These are phyloP conservation scores for Apiospora rasikravindrae DNA, from an alignment of 2,329 filamentous ascomycete genomes.

Conservation along the genomic window DNA sequence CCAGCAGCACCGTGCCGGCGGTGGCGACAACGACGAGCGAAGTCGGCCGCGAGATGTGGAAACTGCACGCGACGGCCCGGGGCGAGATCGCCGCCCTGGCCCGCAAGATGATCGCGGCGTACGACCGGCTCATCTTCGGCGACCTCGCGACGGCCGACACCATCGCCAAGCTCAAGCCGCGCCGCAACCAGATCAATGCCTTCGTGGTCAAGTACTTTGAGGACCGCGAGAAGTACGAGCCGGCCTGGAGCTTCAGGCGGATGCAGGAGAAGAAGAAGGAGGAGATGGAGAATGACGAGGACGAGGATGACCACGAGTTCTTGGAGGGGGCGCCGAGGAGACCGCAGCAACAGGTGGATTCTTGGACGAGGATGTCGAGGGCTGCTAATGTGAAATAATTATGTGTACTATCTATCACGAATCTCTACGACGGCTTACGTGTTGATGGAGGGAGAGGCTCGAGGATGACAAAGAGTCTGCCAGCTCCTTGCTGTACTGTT, in stretches of 20 bases:
- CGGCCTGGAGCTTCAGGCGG: constrained; percentile 21
- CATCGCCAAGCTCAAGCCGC: constrained; percentile 26
- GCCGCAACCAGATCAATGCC: constrained; percentile 32
- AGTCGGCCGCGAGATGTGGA: constrained; percentile 23
- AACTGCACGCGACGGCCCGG: constrained; percentile 12
- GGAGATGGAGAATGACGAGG: background rate
- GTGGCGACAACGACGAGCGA: background rate
- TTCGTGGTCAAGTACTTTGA: constrained; percentile 34
- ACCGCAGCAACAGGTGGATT: background rate
- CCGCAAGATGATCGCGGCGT: constrained; percentile 37
- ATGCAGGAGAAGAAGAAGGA: background rate
- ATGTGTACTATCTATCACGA: constrained; percentile 1
- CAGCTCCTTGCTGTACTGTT: background rate
- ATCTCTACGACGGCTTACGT: background rate
- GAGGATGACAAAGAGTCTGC: background rate
- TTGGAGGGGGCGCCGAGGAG: background rate
- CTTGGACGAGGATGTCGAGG: background rate
- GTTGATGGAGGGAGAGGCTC: background rate
- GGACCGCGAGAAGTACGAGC: constrained; percentile 26
- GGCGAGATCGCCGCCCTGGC: constrained; percentile 34
- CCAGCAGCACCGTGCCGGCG: background rate
- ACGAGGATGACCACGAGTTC: constrained; percentile 5
- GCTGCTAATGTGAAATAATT: background rate
- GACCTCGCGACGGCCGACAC: constrained; percentile 25
- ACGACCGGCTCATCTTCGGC: constrained; percentile 32